Evolutionary conservation across 1,139 yeast genomes (phyloP), one percentile per base, ranked within the genome.

Genomic region (Debaryomycetaceae sp.): DNA sequence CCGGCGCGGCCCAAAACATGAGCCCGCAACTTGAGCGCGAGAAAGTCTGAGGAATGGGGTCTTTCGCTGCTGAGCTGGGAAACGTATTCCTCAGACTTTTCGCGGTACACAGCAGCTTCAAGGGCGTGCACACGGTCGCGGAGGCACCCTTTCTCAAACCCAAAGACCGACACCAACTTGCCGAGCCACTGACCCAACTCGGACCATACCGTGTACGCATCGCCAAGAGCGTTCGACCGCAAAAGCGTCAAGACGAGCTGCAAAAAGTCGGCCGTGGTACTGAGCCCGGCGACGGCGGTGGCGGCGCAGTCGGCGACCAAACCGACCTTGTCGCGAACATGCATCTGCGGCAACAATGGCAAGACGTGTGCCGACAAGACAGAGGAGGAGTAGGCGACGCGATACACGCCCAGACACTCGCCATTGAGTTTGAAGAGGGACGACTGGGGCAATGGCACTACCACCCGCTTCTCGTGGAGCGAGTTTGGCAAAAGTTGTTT

Each of bases 321-420:
- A 4, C 83, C 86, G 36, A 78, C 71, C 43, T 71, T 72, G 46
- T 80, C 87, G 31, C 67, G 67, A 5, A 70, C 51, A 3, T 77
- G 58, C 26, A 79, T 55, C 31, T 58, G 47, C 25, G 53, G 55
- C 31, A 70, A 56, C 31, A 62, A 51, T 3, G 65, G 54, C 27
- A 72, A 52, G 30, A 75, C 62, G 29, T 59, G 52, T 6, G 54
- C 47, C 22, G 54, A 45, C 40, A 76, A 56, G 13, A 78, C 52
- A 7, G 51, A 51, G 3, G 65, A 55, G 16, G 76, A 68, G 48
- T 80, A 81, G 39, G 68, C 67, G 30, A 77, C 85, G 34, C 90
- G 66, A 49, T 73, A 79, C 30, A 76, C 73, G 2, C 85, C 87
- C 22, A 59, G 54, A 10, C 77, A 68, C 41, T 76, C 67, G 35